These are phyloP conservation scores for Loxodes magnus DNA, from an alignment of 73 alveolate species.

Conservation along the genomic window DNA sequence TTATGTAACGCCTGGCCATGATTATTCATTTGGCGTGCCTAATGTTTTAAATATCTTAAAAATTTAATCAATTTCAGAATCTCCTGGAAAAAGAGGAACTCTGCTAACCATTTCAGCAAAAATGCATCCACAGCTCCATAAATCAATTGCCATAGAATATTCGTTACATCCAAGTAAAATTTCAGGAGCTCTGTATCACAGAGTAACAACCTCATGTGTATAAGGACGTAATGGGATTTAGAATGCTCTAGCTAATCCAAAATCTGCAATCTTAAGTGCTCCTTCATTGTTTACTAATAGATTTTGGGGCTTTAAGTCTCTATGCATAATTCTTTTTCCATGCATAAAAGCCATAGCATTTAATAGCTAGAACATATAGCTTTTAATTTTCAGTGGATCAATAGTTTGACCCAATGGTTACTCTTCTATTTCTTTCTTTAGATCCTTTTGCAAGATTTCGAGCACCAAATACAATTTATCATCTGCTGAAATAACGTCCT, in stretches of 20 bases:
- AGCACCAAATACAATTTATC: constrained; percentile 69
- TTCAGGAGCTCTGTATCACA: constrained; percentile 89
- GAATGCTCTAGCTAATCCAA: constrained; percentile 81
- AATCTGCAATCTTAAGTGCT: constrained; percentile 73
- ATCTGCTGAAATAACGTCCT: constrained; percentile 66
- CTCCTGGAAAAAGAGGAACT: constrained; percentile 69
- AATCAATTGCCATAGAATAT: constrained; percentile 61
- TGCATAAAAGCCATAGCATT: constrained; percentile 80
- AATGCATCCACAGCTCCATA: constrained; percentile 78
- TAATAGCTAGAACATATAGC: constrained; percentile 53
- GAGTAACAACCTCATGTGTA: constrained; percentile 68
- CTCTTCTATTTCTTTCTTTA: constrained; percentile 59
- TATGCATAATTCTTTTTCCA: constrained; percentile 63
- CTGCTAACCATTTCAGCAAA: constrained; percentile 63
- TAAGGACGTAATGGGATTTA: constrained; percentile 45
- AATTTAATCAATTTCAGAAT: constrained; percentile 59
- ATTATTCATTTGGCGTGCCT: constrained; percentile 65
- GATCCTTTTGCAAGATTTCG: constrained; percentile 66
- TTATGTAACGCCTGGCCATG: constrained; percentile 64
- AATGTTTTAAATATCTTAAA: constrained; percentile 39
- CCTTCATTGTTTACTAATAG: constrained; percentile 49
- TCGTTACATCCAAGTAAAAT: constrained; percentile 39
- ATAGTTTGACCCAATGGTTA: not conserved
- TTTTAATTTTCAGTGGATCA: constrained; percentile 26
- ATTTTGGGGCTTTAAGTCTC: constrained; percentile 90